Base-by-base conservation (phyloP, 768 basidiomycete species). In the Termitomyces sp. region DNA sequence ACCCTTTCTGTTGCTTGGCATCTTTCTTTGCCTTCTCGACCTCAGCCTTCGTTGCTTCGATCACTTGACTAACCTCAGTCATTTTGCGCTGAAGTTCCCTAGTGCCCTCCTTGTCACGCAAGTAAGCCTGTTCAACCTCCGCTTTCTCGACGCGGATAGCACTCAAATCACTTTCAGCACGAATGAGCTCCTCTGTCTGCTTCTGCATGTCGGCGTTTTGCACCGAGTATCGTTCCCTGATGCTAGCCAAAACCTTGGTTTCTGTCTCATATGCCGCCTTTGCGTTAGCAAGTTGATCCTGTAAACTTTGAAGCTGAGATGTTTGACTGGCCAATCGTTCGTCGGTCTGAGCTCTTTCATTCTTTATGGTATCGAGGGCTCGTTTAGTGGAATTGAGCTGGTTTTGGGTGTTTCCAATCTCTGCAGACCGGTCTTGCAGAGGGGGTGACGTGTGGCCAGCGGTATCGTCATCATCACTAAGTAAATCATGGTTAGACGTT, bases 91-190 rank as follows among this genome's bases (percentile, higher is more conserved):
- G 87, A 57, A 98, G 71, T 39, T 86, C 90, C 39, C 96, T 78
- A 5, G 90, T 84, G 57, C 98, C 97, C 68, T 99, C 97, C 72
- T 95, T 98, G 68, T 98, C 97, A 35, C 90, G 80, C 56, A 99
- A 68, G 53, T 95, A 80, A 2, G 82, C 72, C 10, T 93, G 91
- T 68, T 95, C 94, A 20, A 98, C 76, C 70, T 98, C 97, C 7
- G 87, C 76, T 74, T 95, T 98, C 73, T 98, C 94, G 20, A 93
- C 84, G 15, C 88, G 78, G 43, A 96, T 65, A 7, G 89, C 94
- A 59, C 91, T 93, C 38, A 99, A 77, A 60, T 98, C 94, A 65
- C 92, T 94, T 73, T 98, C 95, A 4, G 90, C 87, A 39, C 80
- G 78, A 60, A 99, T 98, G 35, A 98, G 73, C 55, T 96, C 89